phyloP scores from a whole-genome alignment of 371 early-diverging fungal species.

The Mucor saturninus region DNA sequence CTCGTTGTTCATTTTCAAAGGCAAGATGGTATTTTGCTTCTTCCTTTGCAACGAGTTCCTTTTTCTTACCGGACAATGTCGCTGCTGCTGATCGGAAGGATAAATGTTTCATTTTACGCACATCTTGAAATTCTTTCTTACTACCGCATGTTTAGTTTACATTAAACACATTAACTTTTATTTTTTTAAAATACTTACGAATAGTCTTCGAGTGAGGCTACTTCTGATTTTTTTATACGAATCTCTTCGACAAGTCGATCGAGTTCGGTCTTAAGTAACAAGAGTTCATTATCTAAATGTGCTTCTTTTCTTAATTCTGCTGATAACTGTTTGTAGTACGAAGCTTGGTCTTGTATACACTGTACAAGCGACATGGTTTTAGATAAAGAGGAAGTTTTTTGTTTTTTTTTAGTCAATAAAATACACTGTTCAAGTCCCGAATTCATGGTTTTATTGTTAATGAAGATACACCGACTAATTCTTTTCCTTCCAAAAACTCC shows the following conservation, averaged over 20 bases:
- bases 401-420: background rate
- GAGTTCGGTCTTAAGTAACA: background rate
- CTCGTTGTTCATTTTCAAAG: conserved; percentile 48
- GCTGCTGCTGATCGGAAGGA: conserved; percentile 47
- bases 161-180: background rate
- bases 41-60: conserved; percentile 37
- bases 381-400: background rate
- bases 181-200: conserved; percentile 19
- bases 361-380: conserved; percentile 21
- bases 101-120: conserved; percentile 44
- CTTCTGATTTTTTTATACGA: conserved; percentile 15
- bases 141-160: conserved; percentile 12
- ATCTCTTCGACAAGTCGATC: conserved; percentile 1
- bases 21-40: conserved; percentile 47
- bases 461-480: background rate
- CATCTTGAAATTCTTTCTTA: conserved; percentile 44
- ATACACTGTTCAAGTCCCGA: background rate
- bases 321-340: conserved; percentile 16
- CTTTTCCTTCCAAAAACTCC: conserved; percentile 1
- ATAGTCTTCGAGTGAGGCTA: conserved; percentile 20
- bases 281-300: conserved; percentile 6
- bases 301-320: conserved; percentile 16
- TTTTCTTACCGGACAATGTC: conserved; percentile 46
- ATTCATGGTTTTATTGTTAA: background rate
- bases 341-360: conserved; percentile 29